A percentile compares a stretch with the other conserved stretches of the same genome.
phyloP scores from a whole-genome alignment of 1,284 basidiomycete genomes.

The Uromyces viciae-fabae region DNA sequence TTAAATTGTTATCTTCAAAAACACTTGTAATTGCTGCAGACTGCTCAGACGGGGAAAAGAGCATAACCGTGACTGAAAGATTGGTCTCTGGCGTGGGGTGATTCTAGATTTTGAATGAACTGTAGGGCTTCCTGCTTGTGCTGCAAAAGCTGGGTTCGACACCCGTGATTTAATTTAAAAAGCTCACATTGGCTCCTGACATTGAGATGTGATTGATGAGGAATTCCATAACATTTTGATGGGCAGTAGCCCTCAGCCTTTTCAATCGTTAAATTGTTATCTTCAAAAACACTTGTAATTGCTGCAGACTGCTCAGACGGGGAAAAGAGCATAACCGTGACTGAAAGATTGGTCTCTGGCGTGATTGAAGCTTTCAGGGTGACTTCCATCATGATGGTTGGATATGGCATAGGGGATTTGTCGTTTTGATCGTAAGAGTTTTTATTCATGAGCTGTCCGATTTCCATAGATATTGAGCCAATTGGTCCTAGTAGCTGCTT shows the following conservation, averaged over 20 bases:
- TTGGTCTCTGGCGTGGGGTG: not conserved
- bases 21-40: not conserved
- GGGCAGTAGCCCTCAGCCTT: not conserved
- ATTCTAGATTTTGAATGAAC: not conserved
- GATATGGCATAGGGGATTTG: not conserved
- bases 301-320: not conserved
- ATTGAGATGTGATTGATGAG: not conserved
- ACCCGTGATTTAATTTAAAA: not conserved
- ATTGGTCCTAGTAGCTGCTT: not conserved
- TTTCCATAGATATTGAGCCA: not conserved
- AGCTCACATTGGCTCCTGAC: not conserved
- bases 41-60: not conserved
- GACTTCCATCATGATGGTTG: not conserved
- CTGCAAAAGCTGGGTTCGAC: not conserved
- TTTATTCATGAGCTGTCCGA: not conserved
- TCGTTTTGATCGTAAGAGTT: not conserved
- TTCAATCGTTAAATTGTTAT: not conserved
- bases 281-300: not conserved
- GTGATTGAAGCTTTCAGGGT: not conserved
- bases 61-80: not conserved
- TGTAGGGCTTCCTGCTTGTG: conserved; percentile 8
- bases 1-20: not conserved
- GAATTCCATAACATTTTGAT: not conserved
- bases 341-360: not conserved
- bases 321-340: not conserved